Conservation (phyloP, 1,284 basidiomycete genomes). For the Cutaneotrichosporon cavernicola region DNA sequence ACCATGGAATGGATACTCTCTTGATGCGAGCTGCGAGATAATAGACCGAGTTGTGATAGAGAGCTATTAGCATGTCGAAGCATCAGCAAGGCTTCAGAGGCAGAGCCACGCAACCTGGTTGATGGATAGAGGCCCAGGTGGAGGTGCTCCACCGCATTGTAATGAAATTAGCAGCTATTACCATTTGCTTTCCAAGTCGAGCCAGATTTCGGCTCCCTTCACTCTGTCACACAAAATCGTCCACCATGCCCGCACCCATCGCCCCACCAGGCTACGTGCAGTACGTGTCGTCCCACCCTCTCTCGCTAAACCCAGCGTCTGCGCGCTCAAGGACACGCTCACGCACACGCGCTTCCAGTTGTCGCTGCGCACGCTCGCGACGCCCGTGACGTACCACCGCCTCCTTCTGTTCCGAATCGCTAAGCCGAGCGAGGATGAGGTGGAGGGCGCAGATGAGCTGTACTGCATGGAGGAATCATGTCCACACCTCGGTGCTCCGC, state of each 20-base stretch:
- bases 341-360: constrained; percentile 69
- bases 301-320: constrained; percentile 54
- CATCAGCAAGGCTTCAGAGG: not conserved
- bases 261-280: constrained; percentile 4
- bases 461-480: constrained; percentile 84
- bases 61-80: no score
- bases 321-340: constrained; percentile 57
- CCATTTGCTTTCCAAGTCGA: not conserved
- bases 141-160: not conserved
- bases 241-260: not conserved
- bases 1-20: no score
- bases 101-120: not conserved
- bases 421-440: constrained; percentile 33
- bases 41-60: no score
- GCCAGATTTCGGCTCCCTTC: not conserved
- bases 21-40: no score
- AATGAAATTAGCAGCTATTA: not conserved
- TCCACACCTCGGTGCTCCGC: constrained; percentile 78
- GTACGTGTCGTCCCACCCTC: not conserved
- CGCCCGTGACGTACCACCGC: constrained; percentile 62
- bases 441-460: constrained; percentile 55
- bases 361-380: constrained; percentile 64
- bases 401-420: constrained; percentile 68
- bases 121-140: not conserved
- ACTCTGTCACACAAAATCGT: not conserved